phyloP scores from a whole-genome alignment of 495 filamentous ascomycete species.

The Chaetomium fimeti region DNA sequence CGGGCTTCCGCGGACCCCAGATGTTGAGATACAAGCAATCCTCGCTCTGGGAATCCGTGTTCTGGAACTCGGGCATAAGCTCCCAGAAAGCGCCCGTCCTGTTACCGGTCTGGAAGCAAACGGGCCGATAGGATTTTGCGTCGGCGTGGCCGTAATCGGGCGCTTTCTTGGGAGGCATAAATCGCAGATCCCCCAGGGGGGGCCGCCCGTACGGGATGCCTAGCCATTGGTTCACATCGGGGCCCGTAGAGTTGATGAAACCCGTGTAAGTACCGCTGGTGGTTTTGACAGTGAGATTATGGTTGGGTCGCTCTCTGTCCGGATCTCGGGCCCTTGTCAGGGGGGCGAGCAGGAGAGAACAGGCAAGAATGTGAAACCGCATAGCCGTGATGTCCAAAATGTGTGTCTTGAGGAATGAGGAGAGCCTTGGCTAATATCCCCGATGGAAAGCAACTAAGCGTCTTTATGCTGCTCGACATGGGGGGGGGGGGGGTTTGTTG shows the following conservation, averaged over 20 bases:
- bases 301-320: background rate
- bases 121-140: conserved; percentile 32
- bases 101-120: conserved; percentile 24
- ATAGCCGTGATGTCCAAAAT: background rate
- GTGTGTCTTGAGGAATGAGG: background rate
- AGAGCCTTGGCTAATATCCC: too few relatives aligned
- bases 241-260: conserved; percentile 36
- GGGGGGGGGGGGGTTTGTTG: too few relatives aligned
- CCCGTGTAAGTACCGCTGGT: conserved; percentile 41
- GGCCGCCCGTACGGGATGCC: conserved; percentile 42
- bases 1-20: conserved; percentile 37
- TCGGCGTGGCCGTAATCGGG: conserved; percentile 23
- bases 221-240: conserved; percentile 37
- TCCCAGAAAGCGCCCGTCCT: conserved; percentile 25
- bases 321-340: background rate
- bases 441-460: too few relatives aligned
- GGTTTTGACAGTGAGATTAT: conserved; percentile 22
- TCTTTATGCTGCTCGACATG: too few relatives aligned
- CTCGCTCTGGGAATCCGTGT: conserved; percentile 29
- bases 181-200: conserved; percentile 33
- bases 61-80: conserved; percentile 22
- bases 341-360: background rate
- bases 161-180: conserved; percentile 33
- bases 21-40: conserved; percentile 44
- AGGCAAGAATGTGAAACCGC: background rate